Base-by-base conservation (phyloP, 257 asterid genomes). In the Solanum medicagineum region DNA sequence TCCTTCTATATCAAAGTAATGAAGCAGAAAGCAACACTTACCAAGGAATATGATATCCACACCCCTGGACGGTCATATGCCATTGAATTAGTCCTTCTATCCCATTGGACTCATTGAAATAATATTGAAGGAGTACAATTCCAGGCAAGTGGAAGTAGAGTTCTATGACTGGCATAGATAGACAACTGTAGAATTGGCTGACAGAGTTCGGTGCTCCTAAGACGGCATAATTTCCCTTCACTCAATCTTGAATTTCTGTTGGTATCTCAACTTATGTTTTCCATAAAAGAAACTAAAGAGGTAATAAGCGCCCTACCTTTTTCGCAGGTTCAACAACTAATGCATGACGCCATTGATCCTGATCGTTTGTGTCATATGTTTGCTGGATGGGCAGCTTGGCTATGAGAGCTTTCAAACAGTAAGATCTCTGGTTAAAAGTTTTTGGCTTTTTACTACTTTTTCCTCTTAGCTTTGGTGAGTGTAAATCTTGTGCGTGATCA, bases 381-480 rank as follows among this genome's bases (percentile, higher is more conserved):
- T 92, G 98, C 99, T 84, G 99, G 99, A 86, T 96, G 99, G 99
- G 99, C 96, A 83, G 94, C 98, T 14, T 96, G 99, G 99, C 45
- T 96, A 91, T 96, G 96, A 92, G 32, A 51, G 63, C 45, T 51
- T 26, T 26, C 62, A 51, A 49, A 51, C 63, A 22, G 63, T 51
- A 26, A 14, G 59, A 22, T 59, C 22, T 14, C 22, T 47, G 22
- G 29, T 74, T 77, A 24, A 24, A 77, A 24, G 4, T 15, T 51
- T 77, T 75, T 13, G 81, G 13, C 45, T 74, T 14, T 24, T 8
- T 59, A 24, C n/a, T 59, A 59, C 66, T 59, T 20, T 19, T 59
- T 59, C 66, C 66, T 6, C 40, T 73, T 73, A 22, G 81, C 14
- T 74, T 74, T 49, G 20, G 40, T 49, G 62, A 24, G 47, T 51